Conservation (phyloP, 805 yeast genomes). For the Nakazawaea wickerhamii region DNA sequence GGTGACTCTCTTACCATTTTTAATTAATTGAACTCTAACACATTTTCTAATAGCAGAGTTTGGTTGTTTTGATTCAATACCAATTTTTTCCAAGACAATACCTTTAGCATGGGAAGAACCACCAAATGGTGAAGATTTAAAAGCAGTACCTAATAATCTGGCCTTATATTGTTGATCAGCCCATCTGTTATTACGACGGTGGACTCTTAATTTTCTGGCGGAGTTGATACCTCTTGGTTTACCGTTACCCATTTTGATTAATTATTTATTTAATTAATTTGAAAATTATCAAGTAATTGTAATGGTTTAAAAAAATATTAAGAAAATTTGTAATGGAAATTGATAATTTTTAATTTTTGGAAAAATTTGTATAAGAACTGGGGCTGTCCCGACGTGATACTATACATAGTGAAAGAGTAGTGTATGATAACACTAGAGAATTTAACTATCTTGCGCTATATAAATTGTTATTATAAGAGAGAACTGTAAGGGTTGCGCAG, state of each 20-base stretch:
- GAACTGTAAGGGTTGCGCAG: too few species aligned
- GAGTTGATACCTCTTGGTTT: constrained; percentile 99
- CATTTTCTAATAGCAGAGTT: constrained; percentile 99
- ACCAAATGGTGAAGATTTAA: constrained; percentile 99
- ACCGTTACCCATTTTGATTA: constrained; percentile 90
- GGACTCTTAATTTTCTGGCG: constrained; percentile 99
- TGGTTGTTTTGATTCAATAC: constrained; percentile 99
- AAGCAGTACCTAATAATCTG: constrained; percentile 98
- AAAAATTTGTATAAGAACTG: background rate
- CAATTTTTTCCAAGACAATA: constrained; percentile 98
- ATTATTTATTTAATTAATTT: background rate
- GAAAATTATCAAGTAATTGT: constrained; percentile 1
- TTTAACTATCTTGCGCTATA: too few species aligned
- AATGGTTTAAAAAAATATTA: constrained; percentile 14
- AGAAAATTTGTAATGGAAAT: too few species aligned
- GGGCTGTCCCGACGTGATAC: too few species aligned
- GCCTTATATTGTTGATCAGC: constrained; percentile 97
- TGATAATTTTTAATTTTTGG: background rate
- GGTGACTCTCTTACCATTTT: constrained; percentile 99
- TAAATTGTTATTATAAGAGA: too few species aligned
- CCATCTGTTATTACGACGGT: constrained; percentile 99
- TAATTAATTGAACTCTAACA: constrained; percentile 99
- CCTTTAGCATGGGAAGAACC: constrained; percentile 99
- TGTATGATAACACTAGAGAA: too few species aligned
- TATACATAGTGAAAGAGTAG: too few species aligned